phyloP scores from a whole-genome alignment of 345 rosid genomes.

The Syzygium jambos region DNA sequence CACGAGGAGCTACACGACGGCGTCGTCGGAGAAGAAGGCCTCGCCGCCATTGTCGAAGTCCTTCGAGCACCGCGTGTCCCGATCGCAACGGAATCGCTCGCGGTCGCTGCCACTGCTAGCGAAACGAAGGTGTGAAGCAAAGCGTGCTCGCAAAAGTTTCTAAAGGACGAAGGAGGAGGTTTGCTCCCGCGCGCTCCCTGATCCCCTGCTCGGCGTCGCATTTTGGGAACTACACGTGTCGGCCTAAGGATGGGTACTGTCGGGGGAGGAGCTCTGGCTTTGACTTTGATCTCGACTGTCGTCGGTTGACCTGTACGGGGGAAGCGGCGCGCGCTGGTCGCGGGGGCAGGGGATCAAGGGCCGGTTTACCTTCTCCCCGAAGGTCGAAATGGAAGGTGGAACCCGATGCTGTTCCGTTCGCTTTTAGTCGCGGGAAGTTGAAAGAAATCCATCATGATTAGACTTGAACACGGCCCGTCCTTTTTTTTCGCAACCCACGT shows the following conservation, averaged over 20 bases:
- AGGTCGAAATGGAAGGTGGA: neutral
- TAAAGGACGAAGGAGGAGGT: neutral
- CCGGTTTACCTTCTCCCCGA: neutral
- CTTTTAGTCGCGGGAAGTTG: neutral
- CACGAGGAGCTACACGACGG: slow-evolving; percentile 32
- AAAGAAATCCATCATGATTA: too few species aligned
- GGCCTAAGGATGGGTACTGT: neutral
- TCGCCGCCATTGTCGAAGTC: slow-evolving; percentile 25
- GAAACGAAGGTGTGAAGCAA: neutral
- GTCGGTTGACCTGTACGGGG: neutral
- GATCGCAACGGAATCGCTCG: neutral
- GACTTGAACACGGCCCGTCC: accelerated
- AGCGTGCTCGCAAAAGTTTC: neutral
- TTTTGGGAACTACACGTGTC: neutral
- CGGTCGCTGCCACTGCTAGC: neutral
- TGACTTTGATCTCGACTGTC: neutral
- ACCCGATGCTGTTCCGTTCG: accelerated
- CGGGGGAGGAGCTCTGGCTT: neutral
- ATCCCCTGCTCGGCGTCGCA: neutral
- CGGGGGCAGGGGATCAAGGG: neutral
- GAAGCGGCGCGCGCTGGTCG: neutral
- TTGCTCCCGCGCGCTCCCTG: neutral
- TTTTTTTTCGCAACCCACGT: too few species aligned
- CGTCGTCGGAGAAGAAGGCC: slow-evolving; percentile 30
- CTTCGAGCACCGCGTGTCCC: neutral